A percentile compares a stretch with the other conserved stretches of the same genome.
Conservation (phyloP, 306 rosid genomes). For the Pterocarpus macrocarpus region DNA sequence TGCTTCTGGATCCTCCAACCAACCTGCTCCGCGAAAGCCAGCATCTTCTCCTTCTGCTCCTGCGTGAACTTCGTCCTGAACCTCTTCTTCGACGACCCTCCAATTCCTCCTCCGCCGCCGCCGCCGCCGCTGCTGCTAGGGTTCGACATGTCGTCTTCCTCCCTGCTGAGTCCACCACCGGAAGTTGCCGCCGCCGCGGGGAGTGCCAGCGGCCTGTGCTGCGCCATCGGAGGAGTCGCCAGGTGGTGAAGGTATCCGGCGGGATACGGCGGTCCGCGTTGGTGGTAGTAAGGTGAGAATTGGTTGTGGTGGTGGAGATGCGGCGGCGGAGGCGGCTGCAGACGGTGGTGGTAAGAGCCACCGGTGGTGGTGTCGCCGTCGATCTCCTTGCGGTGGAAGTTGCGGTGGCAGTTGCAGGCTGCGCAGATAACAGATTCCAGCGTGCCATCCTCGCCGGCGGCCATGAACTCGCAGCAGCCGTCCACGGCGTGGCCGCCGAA, state of each 20-base stretch:
- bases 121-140: slow-evolving; percentile 88
- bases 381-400: slow-evolving; percentile 90
- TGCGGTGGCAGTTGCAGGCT: slow-evolving; percentile 96
- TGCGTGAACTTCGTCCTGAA: slow-evolving; percentile 75
- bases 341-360: slow-evolving; percentile 41
- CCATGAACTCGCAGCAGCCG: slow-evolving; percentile 94
- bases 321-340: slow-evolving; percentile 31
- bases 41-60: slow-evolving; percentile 92
- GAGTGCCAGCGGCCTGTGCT: slow-evolving; percentile 64
- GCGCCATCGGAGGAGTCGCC: slow-evolving; percentile 46
- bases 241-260: slow-evolving; percentile 68
- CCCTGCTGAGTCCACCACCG: slow-evolving; percentile 64
- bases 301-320: slow-evolving; percentile 41
- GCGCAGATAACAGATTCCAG: slow-evolving; percentile 92
- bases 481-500: slow-evolving; percentile 91
- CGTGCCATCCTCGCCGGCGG: slow-evolving; percentile 85
- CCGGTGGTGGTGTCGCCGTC: slow-evolving; percentile 47
- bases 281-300: slow-evolving; percentile 60
- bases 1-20: slow-evolving; percentile 97
- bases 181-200: slow-evolving; percentile 50
- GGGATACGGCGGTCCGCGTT: slow-evolving; percentile 43
- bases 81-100: slow-evolving; percentile 65
- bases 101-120: slow-evolving; percentile 68
- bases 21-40: slow-evolving; percentile 71
- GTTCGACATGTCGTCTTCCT: slow-evolving; percentile 78